Evolutionary conservation across 441 rosid genomes (phyloP), one percentile per base, ranked within the genome.

Genomic region (Gossypium lobatum): DNA sequence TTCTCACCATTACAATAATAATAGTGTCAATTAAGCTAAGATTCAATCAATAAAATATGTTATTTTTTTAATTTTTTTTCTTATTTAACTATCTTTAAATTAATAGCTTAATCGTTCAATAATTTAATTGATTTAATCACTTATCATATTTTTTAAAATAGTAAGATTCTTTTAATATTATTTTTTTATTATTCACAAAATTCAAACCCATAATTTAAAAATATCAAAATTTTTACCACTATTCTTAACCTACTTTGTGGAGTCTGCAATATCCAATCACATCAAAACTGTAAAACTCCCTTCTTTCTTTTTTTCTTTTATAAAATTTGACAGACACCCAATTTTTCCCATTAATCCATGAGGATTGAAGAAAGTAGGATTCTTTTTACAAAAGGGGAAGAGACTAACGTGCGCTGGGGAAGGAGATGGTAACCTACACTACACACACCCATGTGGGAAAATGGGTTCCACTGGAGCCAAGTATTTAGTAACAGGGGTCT

Each of bases 381-480:
- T 46, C 52, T n/a, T 50, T 50, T 21, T 42, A 11, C n/a, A 5
- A 0, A 20, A 5, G 34, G 45, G 55, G 11, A 6, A 10, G 4
- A 21, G 16, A 23, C 64, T 52, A 63, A 59, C 31, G 3, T 74
- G 74, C 53, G 50, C 37, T 1, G 3, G 14, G 16, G 21, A 2
- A 13, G 20, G 2, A 31, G 6, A 10, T 34, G 63, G 74, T 54
- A 74, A 25, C 48, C 26, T 2, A 9, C 1, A 80, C 85, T 75
- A 76, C 77, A 57, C 20, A 48, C 57, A 20, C 78, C 84, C 90
- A 85, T 82, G 90, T 82, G 90, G 72, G 77, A 7, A 18, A 1
- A 21, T 81, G 79, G 86, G 85, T 55, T 64, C 86, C 83, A 68
- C 23, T 64, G 1, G 54, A 64, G 13, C 79, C 81, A 1, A n/a